Percentiles rank a stretch among this genome's conserved stretches.
Conservation (phyloP, 2,329 filamentous ascomycete genomes). For the Neospermospora avenae region DNA sequence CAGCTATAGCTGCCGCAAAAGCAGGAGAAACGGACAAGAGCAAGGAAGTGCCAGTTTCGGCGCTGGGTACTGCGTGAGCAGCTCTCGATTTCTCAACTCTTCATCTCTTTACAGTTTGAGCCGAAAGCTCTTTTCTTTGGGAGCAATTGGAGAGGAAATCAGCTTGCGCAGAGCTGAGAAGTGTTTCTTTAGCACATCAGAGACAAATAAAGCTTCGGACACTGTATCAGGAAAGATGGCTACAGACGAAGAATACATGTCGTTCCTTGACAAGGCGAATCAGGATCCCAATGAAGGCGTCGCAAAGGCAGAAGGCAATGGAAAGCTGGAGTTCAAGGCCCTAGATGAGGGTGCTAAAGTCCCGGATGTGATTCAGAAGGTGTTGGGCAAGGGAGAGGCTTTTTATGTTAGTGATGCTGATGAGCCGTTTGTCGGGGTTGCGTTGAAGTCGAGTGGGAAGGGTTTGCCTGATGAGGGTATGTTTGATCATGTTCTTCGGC, state of each 20-base stretch:
- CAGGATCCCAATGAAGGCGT: slow-evolving; percentile 65
- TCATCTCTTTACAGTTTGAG: not conserved
- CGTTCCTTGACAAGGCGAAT: slow-evolving; percentile 87
- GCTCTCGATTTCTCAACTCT: not conserved
- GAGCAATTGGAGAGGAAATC: not conserved
- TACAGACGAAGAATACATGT: slow-evolving; percentile 77
- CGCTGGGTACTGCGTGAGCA: slow-evolving; percentile 16
- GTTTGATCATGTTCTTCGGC: slow-evolving; percentile 30
- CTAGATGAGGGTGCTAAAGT: slow-evolving; percentile 54
- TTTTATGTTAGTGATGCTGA: slow-evolving; percentile 81
- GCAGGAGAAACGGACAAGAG: not conserved
- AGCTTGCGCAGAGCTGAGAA: slow-evolving; percentile 9
- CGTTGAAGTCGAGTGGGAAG: slow-evolving; percentile 55
- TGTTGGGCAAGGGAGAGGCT: slow-evolving; percentile 47
- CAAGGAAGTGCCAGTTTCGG: not conserved
- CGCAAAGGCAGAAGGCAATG: slow-evolving; percentile 33
- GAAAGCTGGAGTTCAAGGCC: slow-evolving; percentile 46
- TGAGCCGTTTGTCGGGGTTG: slow-evolving; percentile 78
- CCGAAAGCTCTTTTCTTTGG: not conserved
- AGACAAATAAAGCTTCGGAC: slow-evolving; percentile 7
- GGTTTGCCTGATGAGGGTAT: slow-evolving; percentile 60
- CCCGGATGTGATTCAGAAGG: slow-evolving; percentile 53
- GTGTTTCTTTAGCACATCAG: slow-evolving; percentile 13
- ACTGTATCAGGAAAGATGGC: slow-evolving; percentile 48
- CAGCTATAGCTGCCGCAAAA: not conserved